A percentile compares a stretch with the other conserved stretches of the same genome.
Conservation (phyloP, 129 eudicot genomes). For the Flaveria trinervia region DNA sequence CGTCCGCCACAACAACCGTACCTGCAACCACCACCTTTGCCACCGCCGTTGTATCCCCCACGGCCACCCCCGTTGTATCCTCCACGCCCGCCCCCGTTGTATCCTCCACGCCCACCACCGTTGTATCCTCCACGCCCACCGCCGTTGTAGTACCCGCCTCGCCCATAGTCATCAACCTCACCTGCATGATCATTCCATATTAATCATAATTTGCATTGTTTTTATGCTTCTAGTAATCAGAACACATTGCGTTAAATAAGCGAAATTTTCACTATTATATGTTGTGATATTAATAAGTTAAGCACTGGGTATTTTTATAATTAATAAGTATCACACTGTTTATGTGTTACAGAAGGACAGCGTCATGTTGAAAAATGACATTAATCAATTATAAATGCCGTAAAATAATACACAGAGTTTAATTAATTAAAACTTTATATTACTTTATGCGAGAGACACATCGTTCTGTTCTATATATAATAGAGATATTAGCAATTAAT, state of each 20-base stretch:
- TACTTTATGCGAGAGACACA: too few species aligned
- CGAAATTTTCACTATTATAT: neutral
- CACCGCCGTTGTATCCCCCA: too few species aligned
- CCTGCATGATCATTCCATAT: slow-evolving; percentile 19
- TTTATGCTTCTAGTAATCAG: neutral
- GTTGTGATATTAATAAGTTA: too few species aligned
- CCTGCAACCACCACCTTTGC: too few species aligned
- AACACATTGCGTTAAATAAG: neutral
- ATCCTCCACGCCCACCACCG: slow-evolving; percentile 18
- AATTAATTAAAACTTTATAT: too few species aligned
- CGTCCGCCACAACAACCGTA: slow-evolving; percentile 24
- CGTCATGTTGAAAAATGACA: too few species aligned
- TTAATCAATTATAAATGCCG: too few species aligned
- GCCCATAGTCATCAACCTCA: slow-evolving; percentile 20
- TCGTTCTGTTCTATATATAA: too few species aligned
- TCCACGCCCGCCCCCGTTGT: slow-evolving; percentile 13
- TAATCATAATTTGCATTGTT: neutral
- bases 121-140: slow-evolving; percentile 14
- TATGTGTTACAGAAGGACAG: too few species aligned
- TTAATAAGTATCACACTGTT: neutral
- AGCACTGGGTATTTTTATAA: too few species aligned
- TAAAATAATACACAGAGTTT: too few species aligned
- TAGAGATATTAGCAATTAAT: too few species aligned
- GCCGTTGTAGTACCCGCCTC: neutral
- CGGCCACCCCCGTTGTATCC: slow-evolving; percentile 21